Percentiles rank a stretch among this genome's conserved stretches.
Conservation (phyloP, 2,329 filamentous ascomycete genomes). For the Penicillium paneum region DNA sequence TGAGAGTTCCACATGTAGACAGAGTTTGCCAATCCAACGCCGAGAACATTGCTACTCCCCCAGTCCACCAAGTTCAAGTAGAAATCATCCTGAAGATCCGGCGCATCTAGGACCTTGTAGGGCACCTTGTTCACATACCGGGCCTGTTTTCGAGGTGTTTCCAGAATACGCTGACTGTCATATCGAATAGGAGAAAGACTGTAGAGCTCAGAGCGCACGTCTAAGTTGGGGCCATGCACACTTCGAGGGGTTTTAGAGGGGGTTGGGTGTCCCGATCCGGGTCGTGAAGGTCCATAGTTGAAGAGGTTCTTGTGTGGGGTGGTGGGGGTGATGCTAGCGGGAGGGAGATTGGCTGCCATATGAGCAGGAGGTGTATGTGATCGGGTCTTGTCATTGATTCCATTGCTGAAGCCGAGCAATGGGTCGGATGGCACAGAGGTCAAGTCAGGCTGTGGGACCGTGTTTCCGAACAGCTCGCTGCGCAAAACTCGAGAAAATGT, state of each 20-base stretch:
- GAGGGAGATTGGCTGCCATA: constrained; percentile 61
- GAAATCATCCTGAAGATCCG: constrained; percentile 94
- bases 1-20: constrained; percentile 99
- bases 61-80: constrained; percentile 97
- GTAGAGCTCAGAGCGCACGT: constrained; percentile 89
- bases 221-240: constrained; percentile 80
- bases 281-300: constrained; percentile 74
- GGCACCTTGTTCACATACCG: constrained; percentile 92
- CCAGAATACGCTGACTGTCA: constrained; percentile 86
- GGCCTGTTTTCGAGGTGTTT: constrained; percentile 84
- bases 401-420: constrained; percentile 43
- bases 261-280: constrained; percentile 77
- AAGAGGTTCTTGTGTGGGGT: constrained; percentile 98
- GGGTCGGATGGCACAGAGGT: constrained; percentile 61
- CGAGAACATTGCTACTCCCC: constrained; percentile 91
- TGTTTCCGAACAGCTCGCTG: constrained; percentile 86
- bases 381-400: constrained; percentile 63
- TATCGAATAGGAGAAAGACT: constrained; percentile 91
- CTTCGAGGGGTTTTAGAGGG: constrained; percentile 86
- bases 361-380: constrained; percentile 78
- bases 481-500: constrained; percentile 86
- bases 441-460: constrained; percentile 76
- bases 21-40: constrained; percentile 85
- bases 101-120: constrained; percentile 95
- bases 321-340: constrained; percentile 75